These are phyloP conservation scores for Erigeron philadelphicus DNA, from an alignment of 140 eudicot species.

Conservation along the genomic window DNA sequence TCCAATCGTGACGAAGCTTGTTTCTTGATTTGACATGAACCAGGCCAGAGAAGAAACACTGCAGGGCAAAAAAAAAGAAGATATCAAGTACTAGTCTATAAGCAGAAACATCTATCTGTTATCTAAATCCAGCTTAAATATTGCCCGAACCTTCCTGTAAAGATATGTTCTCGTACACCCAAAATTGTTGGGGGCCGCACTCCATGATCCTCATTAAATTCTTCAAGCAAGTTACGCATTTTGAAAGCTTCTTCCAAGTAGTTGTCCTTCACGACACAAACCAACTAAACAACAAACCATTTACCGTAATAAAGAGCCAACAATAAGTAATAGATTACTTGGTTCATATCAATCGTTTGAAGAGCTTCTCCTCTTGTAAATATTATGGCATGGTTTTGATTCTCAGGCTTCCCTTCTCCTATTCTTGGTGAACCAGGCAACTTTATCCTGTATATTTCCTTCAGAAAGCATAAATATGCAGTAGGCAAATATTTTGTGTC, in stretches of 20 bases:
- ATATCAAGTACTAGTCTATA: conserved; percentile 24
- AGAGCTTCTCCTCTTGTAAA: conserved; percentile 98
- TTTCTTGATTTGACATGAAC: conserved; percentile 99
- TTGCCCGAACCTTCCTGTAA: conserved; percentile 79
- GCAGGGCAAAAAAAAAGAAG: conserved; percentile 31
- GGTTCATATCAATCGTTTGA: conserved; percentile 99
- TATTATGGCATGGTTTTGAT: conserved; percentile 92
- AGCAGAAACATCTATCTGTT: conserved; percentile 17
- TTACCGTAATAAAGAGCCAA: not conserved
- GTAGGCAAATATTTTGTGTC: conserved; percentile 8
- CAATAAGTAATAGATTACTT: conserved; percentile 40
- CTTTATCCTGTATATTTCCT: conserved; percentile 96
- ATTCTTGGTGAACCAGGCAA: conserved; percentile 94
- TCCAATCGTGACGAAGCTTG: conserved; percentile 96
- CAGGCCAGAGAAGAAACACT: conserved; percentile 99
- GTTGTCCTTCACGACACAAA: conserved; percentile 57
- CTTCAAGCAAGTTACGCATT: conserved; percentile 98
- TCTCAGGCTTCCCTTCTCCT: conserved; percentile 99
- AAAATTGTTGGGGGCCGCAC: conserved; percentile 90
- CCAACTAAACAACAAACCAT: not conserved
- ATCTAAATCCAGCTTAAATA: conserved; percentile 11
- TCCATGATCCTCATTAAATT: conserved; percentile 96
- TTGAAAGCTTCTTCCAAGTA: conserved; percentile 98
- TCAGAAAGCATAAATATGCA: conserved; percentile 24
- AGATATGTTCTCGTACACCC: conserved; percentile 99